Base-by-base conservation (phyloP, 768 basidiomycete species). In the Lactifluus pinguis region DNA sequence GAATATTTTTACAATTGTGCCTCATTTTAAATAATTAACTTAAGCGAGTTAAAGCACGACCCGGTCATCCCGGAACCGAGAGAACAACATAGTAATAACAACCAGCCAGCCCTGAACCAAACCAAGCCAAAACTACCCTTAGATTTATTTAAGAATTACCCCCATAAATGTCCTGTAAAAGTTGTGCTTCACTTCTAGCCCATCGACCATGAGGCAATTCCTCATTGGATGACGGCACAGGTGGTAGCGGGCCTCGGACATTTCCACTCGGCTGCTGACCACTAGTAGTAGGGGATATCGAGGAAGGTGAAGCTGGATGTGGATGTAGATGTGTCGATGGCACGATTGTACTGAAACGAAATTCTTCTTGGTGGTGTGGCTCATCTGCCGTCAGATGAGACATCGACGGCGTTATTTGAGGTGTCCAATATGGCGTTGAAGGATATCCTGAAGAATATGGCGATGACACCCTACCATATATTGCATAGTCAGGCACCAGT, bases 121-220 rank as follows among this genome's bases (percentile, higher is more conserved):
- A 25, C n/a, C 45, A 44, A 29, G 21, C 3, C 39, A 3, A 39
- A n/a, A 36, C 42, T 13, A 14, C 4, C 44, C 6, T 17, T 44
- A 9, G 9, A 42, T 42, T 21, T n/a, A 29, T 29, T 57, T 34
- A 63, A 45, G 34, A 49, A 30, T 48, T 17, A 2, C 34, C 59
- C 42, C 42, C 21, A 53, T 63, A 63, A n/a, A 58, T 9, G 44
- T 65, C 61, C 38, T 63, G 38, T 19, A 63, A 36, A 4, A 65
- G 19, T 48, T 55, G 64, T 32, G 57, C 7, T 6, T 65, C 49
- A 10, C 57, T 63, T 39, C 42, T 48, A 17, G 47, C 39, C 64
- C 64, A 65, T 19, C 36, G 45, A 9, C 21, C 5, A 10, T 53
- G 30, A 32, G 44, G 10, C 34, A 30, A 29, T 25, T 25, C 25